phyloP scores from a whole-genome alignment of 23 red algal genomes.

The Chondrus crispus region DNA sequence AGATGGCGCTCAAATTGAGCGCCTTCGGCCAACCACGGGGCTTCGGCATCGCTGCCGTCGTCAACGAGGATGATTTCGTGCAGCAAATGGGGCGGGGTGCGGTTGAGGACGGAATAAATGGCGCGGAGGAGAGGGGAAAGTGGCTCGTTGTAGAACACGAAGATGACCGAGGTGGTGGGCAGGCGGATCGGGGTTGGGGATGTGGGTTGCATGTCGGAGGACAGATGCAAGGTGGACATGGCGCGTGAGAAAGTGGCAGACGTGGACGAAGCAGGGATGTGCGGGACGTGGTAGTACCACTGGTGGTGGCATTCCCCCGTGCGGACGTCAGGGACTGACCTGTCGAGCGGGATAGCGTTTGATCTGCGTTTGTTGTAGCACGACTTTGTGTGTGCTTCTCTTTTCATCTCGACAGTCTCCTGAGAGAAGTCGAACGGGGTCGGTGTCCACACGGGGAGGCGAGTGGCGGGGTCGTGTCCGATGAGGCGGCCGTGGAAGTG shows the following conservation, averaged over 20 bases:
- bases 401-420: constrained; percentile 36
- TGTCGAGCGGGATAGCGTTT: constrained; percentile 20
- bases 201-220: neutral
- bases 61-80: constrained; percentile 63
- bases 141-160: constrained; percentile 64
- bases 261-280: neutral
- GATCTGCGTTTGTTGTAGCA: constrained; percentile 41
- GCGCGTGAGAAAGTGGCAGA: neutral
- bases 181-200: neutral
- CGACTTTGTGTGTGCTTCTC: constrained; percentile 22
- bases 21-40: constrained; percentile 44
- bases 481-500: constrained; percentile 45
- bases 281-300: constrained; percentile 26
- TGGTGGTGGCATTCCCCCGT: neutral
- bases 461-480: neutral
- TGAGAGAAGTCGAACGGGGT: constrained; percentile 47
- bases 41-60: constrained; percentile 63
- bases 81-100: constrained; percentile 31
- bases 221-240: neutral
- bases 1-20: constrained; percentile 44
- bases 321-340: constrained; percentile 39
- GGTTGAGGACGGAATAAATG: constrained; percentile 51
- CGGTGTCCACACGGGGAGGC: constrained; percentile 31
- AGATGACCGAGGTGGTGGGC: constrained; percentile 34
- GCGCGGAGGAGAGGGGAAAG: constrained; percentile 33